These are phyloP conservation scores for Colletotrichum chrysophilum DNA, from an alignment of 2,329 filamentous ascomycete species.

Conservation along the genomic window DNA sequence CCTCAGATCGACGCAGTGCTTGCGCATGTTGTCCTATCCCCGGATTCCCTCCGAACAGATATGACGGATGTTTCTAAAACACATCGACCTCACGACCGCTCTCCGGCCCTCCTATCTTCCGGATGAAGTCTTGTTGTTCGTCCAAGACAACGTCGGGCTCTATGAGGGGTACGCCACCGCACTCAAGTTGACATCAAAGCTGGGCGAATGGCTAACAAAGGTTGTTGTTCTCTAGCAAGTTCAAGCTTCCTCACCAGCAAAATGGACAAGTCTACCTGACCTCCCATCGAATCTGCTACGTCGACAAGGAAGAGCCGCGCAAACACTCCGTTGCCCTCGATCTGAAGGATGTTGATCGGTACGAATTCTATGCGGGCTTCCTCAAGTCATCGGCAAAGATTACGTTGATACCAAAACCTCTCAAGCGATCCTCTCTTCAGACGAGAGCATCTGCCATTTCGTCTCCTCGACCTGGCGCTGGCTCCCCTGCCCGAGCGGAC, in stretches of 20 bases:
- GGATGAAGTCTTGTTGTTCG: slow-evolving; percentile 94
- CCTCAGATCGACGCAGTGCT: not conserved
- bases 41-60: slow-evolving; percentile 29
- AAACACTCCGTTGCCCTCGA: slow-evolving; percentile 85
- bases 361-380: slow-evolving; percentile 92
- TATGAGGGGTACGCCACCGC: slow-evolving; percentile 83
- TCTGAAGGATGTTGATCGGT: slow-evolving; percentile 87
- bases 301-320: slow-evolving; percentile 85
- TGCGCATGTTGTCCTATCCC: not conserved
- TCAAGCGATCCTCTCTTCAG: slow-evolving; percentile 68
- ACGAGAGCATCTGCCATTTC: slow-evolving; percentile 55
- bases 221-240: slow-evolving; percentile 69
- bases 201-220: not conserved
- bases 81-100: slow-evolving; percentile 94
- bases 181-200: not conserved
- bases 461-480: slow-evolving; percentile 47
- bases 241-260: slow-evolving; percentile 92
- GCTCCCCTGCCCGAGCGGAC: slow-evolving; percentile 52
- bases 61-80: slow-evolving; percentile 96
- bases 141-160: slow-evolving; percentile 95
- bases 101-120: slow-evolving; percentile 89
- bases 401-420: slow-evolving; percentile 82
- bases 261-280: slow-evolving; percentile 97
- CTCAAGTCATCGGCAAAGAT: slow-evolving; percentile 95
- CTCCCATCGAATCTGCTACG: slow-evolving; percentile 93